Evolutionary conservation across 1,139 yeast species (phyloP), one percentile per base, ranked within the genome.

Genomic region (Taphrina deformans): DNA sequence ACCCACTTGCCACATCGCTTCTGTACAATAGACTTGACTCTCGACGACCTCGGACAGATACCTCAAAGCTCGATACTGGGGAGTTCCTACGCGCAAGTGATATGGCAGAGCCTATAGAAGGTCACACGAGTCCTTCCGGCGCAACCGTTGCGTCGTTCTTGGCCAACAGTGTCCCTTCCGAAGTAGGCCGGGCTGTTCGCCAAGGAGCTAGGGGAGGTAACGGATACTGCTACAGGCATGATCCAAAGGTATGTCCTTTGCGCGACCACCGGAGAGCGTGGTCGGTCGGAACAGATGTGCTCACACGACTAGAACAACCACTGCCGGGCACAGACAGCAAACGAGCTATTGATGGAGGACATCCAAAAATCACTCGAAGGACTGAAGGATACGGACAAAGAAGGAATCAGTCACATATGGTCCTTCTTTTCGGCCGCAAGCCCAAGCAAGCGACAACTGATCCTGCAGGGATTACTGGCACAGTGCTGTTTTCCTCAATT

Each of bases 401-500:
- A 87, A 74, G 86, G 89, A 66, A 83, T 89, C 66, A 79, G 85
- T 66, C 88, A 87, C 72, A 86, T 88, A 45, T 86, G 96, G 96
- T 81, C 92, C 46, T 82, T 88, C 55, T 88, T 88, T 76, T 79
- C 88, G 64, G 86, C 91, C 38, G 85, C 96, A 9, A 87, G 86
- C 24, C 79, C 80, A 66, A 82, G 79, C 59, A 91, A 85, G 74
- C 80, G 97, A 60, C 82, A 84, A 66, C 78, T 92, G 60, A 89
- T 93, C 2, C 77, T 93, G 62, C 89, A 88, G 73, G 98, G 98
- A 0, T 77, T 93, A 38, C 78, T 93, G 56, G 82, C 92, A 12
- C 96, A 90, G 74, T 90, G 98, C 75, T 93, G 99, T 72, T 92
- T 91, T 77, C 98, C 98, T 0, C 97, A 92, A 73, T 80, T 93